Evolutionary conservation across 2,329 filamentous ascomycete species (phyloP).

Genomic region (Phaeosphaeria sp.): DNA sequence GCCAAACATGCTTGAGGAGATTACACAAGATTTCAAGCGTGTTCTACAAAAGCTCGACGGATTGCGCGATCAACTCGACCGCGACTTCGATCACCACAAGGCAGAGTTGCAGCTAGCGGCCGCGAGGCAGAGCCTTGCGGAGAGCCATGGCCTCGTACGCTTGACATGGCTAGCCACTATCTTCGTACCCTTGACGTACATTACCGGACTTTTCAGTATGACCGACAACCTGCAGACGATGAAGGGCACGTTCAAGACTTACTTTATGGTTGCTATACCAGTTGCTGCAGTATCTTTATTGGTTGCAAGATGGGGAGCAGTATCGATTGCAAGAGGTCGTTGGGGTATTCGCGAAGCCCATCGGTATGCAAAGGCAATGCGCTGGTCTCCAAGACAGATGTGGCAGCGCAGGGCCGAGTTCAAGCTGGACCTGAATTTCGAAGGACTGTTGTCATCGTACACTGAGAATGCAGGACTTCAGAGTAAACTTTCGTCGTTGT

Average conservation of each 20-base stretch:
- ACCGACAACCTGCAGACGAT: slow-evolving; percentile 26
- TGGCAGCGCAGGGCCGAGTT: too few species aligned
- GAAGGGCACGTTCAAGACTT: slow-evolving; percentile 33
- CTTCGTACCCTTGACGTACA: slow-evolving; percentile 45
- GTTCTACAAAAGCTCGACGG: slow-evolving; percentile 31
- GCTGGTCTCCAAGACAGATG: too few species aligned
- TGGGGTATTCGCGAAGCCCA: too few species aligned
- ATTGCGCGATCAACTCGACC: slow-evolving; percentile 34
- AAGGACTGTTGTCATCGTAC: too few species aligned
- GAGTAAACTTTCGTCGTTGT: too few species aligned
- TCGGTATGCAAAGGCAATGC: too few species aligned
- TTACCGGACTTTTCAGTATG: slow-evolving; percentile 45
- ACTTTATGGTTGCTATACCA: slow-evolving; percentile 22
- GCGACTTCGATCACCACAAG: slow-evolving; percentile 36
- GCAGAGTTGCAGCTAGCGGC: slow-evolving; percentile 43
- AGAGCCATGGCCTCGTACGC: slow-evolving; percentile 40
- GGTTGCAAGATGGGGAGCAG: too few species aligned
- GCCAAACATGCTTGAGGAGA: neutral
- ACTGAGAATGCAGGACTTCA: too few species aligned
- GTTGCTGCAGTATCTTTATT: too few species aligned
- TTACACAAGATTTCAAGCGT: slow-evolving; percentile 35
- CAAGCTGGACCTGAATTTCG: too few species aligned
- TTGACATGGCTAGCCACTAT: slow-evolving; percentile 43
- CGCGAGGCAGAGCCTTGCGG: slow-evolving; percentile 30
- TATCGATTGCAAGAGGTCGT: too few species aligned